These are phyloP conservation scores for Candida ulmi DNA, from an alignment of 805 yeast genomes.

Conservation along the genomic window DNA sequence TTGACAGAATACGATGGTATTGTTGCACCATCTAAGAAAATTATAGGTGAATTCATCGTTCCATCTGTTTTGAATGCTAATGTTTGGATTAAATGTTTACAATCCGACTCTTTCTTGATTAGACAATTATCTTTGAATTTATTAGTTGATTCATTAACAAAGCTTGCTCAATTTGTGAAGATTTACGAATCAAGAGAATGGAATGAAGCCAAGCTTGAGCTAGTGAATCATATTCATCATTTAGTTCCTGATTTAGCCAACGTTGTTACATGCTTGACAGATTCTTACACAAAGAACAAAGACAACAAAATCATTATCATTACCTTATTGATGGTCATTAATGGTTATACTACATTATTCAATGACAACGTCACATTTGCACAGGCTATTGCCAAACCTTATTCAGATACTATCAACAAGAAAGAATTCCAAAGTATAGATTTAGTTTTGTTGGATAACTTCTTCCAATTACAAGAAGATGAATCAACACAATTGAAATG, in stretches of 20 bases:
- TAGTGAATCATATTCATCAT: conserved; percentile 29
- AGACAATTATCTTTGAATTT: conserved; percentile 62
- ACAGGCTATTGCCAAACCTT: conserved; percentile 28
- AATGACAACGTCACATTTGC: conserved; percentile 29
- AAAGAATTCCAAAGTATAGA: conserved; percentile 44
- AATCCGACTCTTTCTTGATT: conserved; percentile 43
- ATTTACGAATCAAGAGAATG: conserved; percentile 36
- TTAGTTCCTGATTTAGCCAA: conserved; percentile 47
- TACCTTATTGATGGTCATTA: conserved; percentile 40
- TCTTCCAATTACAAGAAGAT: conserved; percentile 55
- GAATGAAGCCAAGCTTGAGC: conserved; percentile 28
- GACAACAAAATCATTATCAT: conserved; percentile 41
- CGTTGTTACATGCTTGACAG: conserved; percentile 38
- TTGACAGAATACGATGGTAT: conserved; percentile 22
- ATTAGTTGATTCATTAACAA: conserved; percentile 46
- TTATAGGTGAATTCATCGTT: conserved; percentile 49
- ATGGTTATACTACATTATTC: conserved; percentile 32
- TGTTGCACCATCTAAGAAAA: conserved; percentile 27
- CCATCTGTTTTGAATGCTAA: conserved; percentile 60
- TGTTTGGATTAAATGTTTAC: conserved; percentile 54
- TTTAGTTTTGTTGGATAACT: conserved; percentile 50
- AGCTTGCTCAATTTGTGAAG: conserved; percentile 37
- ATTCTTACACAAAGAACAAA: conserved; percentile 29
- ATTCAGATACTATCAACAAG: conserved; percentile 27
- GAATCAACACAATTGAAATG: conserved; percentile 57